Evolutionary conservation across 1,139 yeast genomes (phyloP).

Genomic region (Hyphopichia khmerensis): DNA sequence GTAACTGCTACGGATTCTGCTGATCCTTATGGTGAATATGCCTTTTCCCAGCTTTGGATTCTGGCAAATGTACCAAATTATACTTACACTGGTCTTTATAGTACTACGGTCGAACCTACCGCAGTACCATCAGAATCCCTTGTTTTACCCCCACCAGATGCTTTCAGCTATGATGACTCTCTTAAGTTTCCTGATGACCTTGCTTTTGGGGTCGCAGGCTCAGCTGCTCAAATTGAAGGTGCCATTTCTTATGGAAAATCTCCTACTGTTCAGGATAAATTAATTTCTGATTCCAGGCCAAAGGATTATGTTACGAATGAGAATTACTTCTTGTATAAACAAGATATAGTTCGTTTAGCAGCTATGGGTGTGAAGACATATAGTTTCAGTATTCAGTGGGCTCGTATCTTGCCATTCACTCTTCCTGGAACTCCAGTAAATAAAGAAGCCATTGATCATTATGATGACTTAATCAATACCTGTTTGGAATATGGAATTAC

Average conservation of each 20-base stretch:
- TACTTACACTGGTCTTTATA: conserved; percentile 15
- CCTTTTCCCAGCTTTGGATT: conserved; percentile 21
- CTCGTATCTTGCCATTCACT: conserved; percentile 30
- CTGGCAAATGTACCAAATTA: conserved; percentile 13
- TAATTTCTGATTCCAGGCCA: conserved; percentile 7
- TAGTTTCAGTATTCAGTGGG: conserved; percentile 35
- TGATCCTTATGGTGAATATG: conserved; percentile 21
- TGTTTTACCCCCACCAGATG: conserved; percentile 19
- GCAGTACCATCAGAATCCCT: conserved; percentile 18
- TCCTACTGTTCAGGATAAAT: conserved; percentile 4
- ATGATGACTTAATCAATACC: conserved; percentile 30
- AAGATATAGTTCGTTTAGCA: conserved; percentile 29
- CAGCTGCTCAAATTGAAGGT: conserved; percentile 36
- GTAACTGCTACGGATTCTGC: conserved; percentile 16
- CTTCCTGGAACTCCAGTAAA: conserved; percentile 29
- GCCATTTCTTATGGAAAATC: conserved; percentile 27
- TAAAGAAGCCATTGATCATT: conserved; percentile 30
- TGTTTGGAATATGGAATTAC: conserved; percentile 24
- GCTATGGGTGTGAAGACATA: conserved; percentile 32
- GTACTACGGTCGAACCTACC: conserved; percentile 20
- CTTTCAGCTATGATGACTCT: conserved; percentile 14
- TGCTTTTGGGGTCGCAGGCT: conserved; percentile 24
- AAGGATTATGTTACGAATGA: conserved; percentile 27
- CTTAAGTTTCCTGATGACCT: conserved; percentile 19
- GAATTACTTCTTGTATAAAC: conserved; percentile 32